A percentile compares a stretch with the other conserved stretches of the same genome.
Conservation (phyloP, 1,284 basidiomycete species). For the Sparassis latifolia region DNA sequence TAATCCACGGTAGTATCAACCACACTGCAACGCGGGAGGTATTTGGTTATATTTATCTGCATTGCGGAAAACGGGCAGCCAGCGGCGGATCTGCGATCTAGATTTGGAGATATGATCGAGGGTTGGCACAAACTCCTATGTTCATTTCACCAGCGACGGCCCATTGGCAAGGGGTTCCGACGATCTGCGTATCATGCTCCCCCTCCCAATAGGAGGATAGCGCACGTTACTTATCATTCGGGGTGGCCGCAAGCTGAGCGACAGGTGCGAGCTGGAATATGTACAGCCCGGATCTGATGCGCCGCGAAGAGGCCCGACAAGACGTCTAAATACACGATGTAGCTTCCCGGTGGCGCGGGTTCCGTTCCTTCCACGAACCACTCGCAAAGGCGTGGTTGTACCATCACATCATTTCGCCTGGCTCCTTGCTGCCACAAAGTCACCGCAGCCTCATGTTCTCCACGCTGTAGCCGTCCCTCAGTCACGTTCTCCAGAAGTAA, state of each 20-base stretch:
- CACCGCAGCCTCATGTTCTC: constrained; percentile 29
- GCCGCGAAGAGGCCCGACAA: not conserved
- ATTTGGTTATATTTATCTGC: not conserved
- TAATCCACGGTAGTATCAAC: too few relatives aligned
- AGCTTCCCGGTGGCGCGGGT: not conserved
- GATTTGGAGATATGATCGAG: not conserved
- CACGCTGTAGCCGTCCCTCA: constrained; percentile 27
- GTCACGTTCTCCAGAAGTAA: constrained; percentile 27
- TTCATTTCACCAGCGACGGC: not conserved
- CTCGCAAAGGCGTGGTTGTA: constrained; percentile 5
- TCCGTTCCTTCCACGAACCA: constrained; percentile 14
- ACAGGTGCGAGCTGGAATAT: not conserved
- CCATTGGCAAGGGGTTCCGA: not conserved
- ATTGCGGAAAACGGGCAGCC: not conserved
- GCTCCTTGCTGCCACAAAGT: constrained; percentile 13
- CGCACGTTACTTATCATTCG: not conserved
- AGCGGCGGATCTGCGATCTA: not conserved
- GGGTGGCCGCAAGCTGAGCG: not conserved
- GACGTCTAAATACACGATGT: not conserved
- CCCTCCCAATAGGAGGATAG: not conserved
- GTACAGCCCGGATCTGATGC: not conserved
- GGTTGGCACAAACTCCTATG: not conserved
- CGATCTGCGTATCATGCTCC: not conserved
- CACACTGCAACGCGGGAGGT: not conserved
- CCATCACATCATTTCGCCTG: constrained; percentile 11